phyloP scores from a whole-genome alignment of 306 rosid genomes.

The Sicyos edulis region DNA sequence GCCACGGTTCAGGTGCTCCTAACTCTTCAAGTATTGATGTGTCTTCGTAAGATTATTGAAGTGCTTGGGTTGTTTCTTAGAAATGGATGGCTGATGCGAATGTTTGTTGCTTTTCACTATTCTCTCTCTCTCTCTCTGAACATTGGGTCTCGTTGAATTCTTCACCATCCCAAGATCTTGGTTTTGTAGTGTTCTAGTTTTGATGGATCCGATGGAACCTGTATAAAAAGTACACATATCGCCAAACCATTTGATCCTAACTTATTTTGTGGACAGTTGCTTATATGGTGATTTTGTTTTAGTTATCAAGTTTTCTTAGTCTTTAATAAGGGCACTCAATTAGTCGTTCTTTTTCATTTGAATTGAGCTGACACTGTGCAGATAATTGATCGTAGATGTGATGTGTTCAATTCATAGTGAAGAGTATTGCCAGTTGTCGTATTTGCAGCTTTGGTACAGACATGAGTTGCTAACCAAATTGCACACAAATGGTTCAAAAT shows the following conservation, averaged over 20 bases:
- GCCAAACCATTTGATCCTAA: slow-evolving; percentile 20
- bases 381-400: no score
- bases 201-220: slow-evolving; percentile 14
- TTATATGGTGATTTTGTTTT: not conserved
- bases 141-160: slow-evolving; percentile 13
- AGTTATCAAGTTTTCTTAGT: not conserved
- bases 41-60: slow-evolving; percentile 33
- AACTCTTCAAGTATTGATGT: slow-evolving; percentile 62
- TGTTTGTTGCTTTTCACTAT: slow-evolving; percentile 10
- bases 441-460: no score
- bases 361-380: not conserved
- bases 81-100: slow-evolving; percentile 6
- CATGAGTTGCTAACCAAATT: no score
- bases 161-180: slow-evolving; percentile 17
- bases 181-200: slow-evolving; percentile 20
- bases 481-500: no score
- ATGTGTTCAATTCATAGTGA: no score
- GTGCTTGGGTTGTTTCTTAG: not conserved
- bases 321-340: no score
- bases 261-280: slow-evolving; percentile 17
- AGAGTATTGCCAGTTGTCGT: no score
- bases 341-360: no score
- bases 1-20: slow-evolving; percentile 42
- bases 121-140: slow-evolving; percentile 2
- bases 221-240: not conserved